phyloP scores from a whole-genome alignment of 352 stramenopile genomes.

The Phytopythium aichiense region DNA sequence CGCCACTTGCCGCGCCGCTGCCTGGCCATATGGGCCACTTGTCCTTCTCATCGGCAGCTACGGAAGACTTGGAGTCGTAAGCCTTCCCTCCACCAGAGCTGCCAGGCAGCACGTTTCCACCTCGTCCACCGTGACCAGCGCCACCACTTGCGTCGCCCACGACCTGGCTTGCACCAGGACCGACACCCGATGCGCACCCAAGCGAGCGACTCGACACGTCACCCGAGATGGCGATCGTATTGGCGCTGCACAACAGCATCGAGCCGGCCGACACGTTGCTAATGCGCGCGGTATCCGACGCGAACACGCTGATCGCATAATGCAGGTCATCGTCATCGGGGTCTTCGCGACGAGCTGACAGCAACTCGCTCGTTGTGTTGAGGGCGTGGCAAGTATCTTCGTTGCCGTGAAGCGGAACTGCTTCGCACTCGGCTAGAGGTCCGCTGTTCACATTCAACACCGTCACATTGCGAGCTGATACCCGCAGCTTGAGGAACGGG shows the following conservation, averaged over 20 bases:
- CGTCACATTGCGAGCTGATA: slow-evolving; percentile 42
- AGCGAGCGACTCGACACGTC: slow-evolving; percentile 33
- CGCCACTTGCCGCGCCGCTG: slow-evolving; percentile 51
- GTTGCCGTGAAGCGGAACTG: slow-evolving; percentile 39
- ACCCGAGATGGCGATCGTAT: slow-evolving; percentile 33
- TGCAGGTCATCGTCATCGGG: slow-evolving; percentile 8
- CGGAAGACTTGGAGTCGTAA: slow-evolving; percentile 30
- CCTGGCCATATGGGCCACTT: slow-evolving; percentile 65
- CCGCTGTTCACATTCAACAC: slow-evolving; percentile 43
- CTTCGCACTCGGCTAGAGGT: slow-evolving; percentile 34
- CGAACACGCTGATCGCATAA: slow-evolving; percentile 48
- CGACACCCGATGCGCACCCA: slow-evolving; percentile 45
- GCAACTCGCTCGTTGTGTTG: not conserved
- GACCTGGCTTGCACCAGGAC: slow-evolving; percentile 51
- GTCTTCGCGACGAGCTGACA: not conserved
- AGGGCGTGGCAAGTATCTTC: slow-evolving; percentile 30
- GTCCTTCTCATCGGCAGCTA: slow-evolving; percentile 2
- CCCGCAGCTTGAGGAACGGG: slow-evolving; percentile 39
- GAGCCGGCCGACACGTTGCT: slow-evolving; percentile 52
- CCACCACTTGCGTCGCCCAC: slow-evolving; percentile 50
- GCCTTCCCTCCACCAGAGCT: slow-evolving; percentile 36
- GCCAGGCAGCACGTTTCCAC: slow-evolving; percentile 54
- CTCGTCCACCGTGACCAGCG: slow-evolving; percentile 60
- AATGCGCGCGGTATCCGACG: slow-evolving; percentile 28
- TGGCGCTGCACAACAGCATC: slow-evolving; percentile 50